Conservation (phyloP, 306 rosid genomes). For the Arachis hypogaea region DNA sequence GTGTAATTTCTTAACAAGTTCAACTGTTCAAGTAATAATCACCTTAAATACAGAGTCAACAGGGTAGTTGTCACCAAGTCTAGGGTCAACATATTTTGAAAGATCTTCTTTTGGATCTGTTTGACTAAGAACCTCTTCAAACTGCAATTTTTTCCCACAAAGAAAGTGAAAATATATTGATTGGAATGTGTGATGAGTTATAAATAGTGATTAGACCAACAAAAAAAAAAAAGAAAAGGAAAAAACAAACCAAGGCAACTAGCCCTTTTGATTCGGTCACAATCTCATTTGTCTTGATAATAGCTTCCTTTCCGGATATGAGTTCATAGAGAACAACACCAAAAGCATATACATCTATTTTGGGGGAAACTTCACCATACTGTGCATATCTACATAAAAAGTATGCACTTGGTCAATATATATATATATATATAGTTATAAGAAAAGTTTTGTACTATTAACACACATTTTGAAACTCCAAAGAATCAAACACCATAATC, state of each 20-base stretch:
- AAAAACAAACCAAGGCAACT: conserved; percentile 64
- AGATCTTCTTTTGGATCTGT: conserved; percentile 60
- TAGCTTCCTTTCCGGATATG: conserved; percentile 63
- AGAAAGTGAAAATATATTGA: conserved; percentile 9
- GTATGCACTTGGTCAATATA: conserved; percentile 21
- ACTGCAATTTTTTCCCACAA: conserved; percentile 50
- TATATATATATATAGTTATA: too few relatives aligned
- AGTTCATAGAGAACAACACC: conserved; percentile 78
- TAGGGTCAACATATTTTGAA: conserved; percentile 54
- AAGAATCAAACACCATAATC: not conserved
- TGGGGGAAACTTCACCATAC: conserved; percentile 68
- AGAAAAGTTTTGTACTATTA: too few relatives aligned
- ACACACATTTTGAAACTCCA: not conserved
- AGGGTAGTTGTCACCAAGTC: conserved; percentile 53
- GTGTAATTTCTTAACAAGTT: not conserved
- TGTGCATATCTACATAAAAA: conserved; percentile 62
- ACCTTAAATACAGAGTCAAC: conserved; percentile 65
- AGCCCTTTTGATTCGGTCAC: conserved; percentile 62
- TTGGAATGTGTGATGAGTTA: not conserved
- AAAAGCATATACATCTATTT: conserved; percentile 74
- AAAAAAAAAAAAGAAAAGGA: not conserved
- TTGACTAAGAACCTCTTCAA: conserved; percentile 56
- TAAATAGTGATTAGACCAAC: not conserved
- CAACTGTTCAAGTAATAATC: conserved; percentile 13
- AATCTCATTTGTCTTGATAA: conserved; percentile 59